These are phyloP conservation scores for Coemansia sp. DNA, from an alignment of 192 early-diverging fungal genomes.

Conservation along the genomic window DNA sequence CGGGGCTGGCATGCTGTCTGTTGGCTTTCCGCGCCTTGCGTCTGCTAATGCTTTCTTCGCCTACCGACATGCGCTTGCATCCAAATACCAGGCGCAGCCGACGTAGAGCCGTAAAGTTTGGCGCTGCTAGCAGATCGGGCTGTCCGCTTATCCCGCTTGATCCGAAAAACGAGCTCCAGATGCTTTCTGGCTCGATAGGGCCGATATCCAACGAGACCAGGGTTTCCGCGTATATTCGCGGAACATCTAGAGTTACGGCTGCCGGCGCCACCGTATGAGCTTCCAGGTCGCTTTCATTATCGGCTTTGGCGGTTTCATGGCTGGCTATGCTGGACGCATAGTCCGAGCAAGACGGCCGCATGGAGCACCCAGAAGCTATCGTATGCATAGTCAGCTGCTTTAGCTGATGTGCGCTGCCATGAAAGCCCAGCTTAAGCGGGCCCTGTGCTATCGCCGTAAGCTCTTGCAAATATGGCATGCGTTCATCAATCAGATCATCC, in stretches of 20 bases:
- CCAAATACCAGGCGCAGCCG: constrained; percentile 24
- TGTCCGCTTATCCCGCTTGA: not conserved
- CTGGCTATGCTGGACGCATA: no score
- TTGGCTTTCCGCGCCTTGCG: constrained; percentile 1
- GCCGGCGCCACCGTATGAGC: no score
- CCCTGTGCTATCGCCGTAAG: constrained; percentile 15
- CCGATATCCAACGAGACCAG: constrained; percentile 36
- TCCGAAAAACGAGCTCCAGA: constrained; percentile 32
- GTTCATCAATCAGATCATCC: constrained; percentile 35
- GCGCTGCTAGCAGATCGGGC: not conserved
- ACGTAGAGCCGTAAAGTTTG: constrained; percentile 20
- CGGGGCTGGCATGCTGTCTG: constrained; percentile 6
- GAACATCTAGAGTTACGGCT: constrained; percentile 7
- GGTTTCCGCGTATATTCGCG: constrained; percentile 7
- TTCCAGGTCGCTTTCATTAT: no score
- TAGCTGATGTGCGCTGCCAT: constrained; percentile 10
- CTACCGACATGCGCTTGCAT: not conserved
- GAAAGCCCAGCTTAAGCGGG: constrained; percentile 9
- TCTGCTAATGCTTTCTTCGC: not conserved
- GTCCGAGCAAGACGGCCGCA: no score
- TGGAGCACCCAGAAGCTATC: not conserved
- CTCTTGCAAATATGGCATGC: constrained; percentile 5
- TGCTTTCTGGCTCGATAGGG: constrained; percentile 21
- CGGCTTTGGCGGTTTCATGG: no score
- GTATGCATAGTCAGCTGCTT: constrained; percentile 13